A percentile compares a stretch with the other conserved stretches of the same genome.
Conservation (phyloP, 495 filamentous ascomycete genomes). For the Aspergillus bridgeri region DNA sequence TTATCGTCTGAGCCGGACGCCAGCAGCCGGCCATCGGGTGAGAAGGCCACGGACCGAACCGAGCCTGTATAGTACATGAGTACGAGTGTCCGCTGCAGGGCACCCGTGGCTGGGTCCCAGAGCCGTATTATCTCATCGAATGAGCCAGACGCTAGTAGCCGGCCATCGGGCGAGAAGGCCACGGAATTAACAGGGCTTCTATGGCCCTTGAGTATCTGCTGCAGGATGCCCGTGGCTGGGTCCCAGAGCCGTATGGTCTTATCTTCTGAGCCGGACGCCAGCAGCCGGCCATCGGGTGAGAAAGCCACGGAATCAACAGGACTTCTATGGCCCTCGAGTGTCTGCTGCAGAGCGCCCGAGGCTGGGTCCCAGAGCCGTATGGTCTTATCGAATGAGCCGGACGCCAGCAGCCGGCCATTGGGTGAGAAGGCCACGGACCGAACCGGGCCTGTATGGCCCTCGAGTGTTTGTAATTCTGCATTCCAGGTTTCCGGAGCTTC, state of each 20-base stretch:
- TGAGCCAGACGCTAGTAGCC: constrained; percentile 20
- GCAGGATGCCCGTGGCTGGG: constrained; percentile 11
- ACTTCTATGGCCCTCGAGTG: constrained; percentile 18
- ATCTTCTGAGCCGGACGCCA: constrained; percentile 15
- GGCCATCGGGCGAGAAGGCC: constrained; percentile 8
- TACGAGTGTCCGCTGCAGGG: constrained; percentile 5
- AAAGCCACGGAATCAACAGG: constrained; percentile 8
- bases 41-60: constrained; percentile 13
- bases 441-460: constrained; percentile 14
- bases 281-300: constrained; percentile 12
- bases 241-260: constrained; percentile 36
- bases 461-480: constrained; percentile 19
- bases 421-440: constrained; percentile 11
- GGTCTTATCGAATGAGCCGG: constrained; percentile 20
- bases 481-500: constrained; percentile 12
- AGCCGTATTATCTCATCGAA: constrained; percentile 26
- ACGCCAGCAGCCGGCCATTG: constrained; percentile 11
- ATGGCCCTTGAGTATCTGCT: too few relatives aligned
- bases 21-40: constrained; percentile 13
- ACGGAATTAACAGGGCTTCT: constrained; percentile 26
- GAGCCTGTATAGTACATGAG: constrained; percentile 32
- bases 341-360: constrained; percentile 13
- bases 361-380: constrained; percentile 33
- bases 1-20: constrained; percentile 21
- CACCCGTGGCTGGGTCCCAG: constrained; percentile 33